phyloP scores from a whole-genome alignment of 2,329 filamentous ascomycete species.

The Beauveria varroae region DNA sequence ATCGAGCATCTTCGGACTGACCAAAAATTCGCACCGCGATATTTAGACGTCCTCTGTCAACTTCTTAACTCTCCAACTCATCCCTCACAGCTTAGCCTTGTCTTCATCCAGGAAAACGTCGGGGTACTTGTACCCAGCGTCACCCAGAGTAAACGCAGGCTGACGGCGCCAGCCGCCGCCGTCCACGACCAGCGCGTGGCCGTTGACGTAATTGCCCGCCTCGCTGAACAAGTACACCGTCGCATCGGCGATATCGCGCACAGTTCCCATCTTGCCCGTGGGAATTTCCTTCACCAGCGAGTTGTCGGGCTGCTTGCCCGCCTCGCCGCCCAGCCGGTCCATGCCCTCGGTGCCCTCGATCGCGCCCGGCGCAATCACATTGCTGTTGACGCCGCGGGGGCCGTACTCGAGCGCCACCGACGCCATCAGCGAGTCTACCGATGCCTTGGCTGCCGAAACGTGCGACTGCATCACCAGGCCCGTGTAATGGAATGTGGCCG shows the following conservation, averaged over 20 bases:
- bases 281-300: constrained; percentile 49
- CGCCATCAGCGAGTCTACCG: constrained; percentile 75
- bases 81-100: constrained; percentile 32
- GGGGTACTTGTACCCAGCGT: constrained; percentile 43
- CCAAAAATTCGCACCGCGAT: neutral
- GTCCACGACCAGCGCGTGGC: constrained; percentile 70
- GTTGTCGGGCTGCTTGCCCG: constrained; percentile 21
- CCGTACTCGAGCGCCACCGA: constrained; percentile 84
- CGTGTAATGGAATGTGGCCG: constrained; percentile 85
- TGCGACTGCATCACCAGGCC: constrained; percentile 81
- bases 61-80: neutral
- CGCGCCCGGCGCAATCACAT: constrained; percentile 81
- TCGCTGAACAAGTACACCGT: constrained; percentile 86
- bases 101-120: constrained; percentile 34
- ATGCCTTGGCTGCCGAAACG: constrained; percentile 86
- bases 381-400: constrained; percentile 76
- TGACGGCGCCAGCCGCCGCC: constrained; percentile 51
- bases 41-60: neutral
- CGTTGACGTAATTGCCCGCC: constrained; percentile 79
- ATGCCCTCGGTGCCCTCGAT: constrained; percentile 81
- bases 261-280: constrained; percentile 65
- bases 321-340: constrained; percentile 47
- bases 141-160: constrained; percentile 37
- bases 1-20: neutral
- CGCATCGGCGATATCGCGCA: constrained; percentile 86